Evolutionary conservation across 202 grass and related monocot species (phyloP).

Genomic region (Musa balbisiana): DNA sequence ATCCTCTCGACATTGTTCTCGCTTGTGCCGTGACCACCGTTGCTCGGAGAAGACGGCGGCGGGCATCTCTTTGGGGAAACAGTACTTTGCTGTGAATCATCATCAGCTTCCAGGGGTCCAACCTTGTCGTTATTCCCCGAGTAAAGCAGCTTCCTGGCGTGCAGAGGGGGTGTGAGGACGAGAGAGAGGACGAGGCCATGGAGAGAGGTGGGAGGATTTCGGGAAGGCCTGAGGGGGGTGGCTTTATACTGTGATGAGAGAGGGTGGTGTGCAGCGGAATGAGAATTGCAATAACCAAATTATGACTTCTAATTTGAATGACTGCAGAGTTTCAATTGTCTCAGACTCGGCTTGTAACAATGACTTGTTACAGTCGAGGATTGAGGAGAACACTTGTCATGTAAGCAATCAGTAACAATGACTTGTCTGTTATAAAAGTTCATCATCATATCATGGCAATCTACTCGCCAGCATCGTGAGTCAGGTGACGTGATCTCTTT

Average conservation of each 20-base stretch:
- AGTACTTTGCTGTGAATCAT: background rate
- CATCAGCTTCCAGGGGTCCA: background rate
- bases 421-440: too few species aligned
- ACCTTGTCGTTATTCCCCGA: slow-evolving; percentile 4
- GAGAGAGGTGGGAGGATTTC: background rate
- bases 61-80: background rate
- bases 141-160: slow-evolving; percentile 19
- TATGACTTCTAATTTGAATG: too few species aligned
- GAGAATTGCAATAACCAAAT: too few species aligned
- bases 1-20: slow-evolving; percentile 9
- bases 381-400: too few species aligned
- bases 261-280: background rate
- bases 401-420: too few species aligned
- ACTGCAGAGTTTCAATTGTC: too few species aligned
- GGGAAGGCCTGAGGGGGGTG: background rate
- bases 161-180: background rate
- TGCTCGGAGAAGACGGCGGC: slow-evolving; percentile 3
- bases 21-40: background rate
- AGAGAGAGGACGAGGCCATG: slow-evolving; percentile 4
- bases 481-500: too few species aligned
- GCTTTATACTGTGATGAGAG: background rate
- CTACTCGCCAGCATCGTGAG: too few species aligned
- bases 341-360: too few species aligned
- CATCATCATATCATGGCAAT: too few species aligned
- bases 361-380: too few species aligned